Conservation (phyloP, 2,329 filamentous ascomycete genomes). For the Exophiala dermatitidis region DNA sequence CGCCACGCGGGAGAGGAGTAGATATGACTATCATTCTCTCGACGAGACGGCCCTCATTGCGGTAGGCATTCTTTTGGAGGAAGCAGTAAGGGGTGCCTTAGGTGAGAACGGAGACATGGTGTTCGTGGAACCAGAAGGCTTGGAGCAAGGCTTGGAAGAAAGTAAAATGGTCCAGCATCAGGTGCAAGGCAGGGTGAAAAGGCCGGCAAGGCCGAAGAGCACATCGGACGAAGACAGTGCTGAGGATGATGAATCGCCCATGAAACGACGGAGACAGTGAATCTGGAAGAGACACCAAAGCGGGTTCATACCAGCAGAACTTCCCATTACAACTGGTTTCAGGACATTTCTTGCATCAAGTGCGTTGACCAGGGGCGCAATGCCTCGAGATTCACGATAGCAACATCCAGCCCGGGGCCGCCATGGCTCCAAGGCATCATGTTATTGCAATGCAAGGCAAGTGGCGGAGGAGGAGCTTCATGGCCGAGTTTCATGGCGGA, state of each 20-base stretch:
- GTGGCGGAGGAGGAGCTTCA: too few relatives aligned
- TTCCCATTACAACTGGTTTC: too few relatives aligned
- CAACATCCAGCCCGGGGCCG: too few relatives aligned
- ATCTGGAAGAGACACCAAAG: not conserved
- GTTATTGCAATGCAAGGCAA: too few relatives aligned
- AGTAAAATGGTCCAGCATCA: slow-evolving; percentile 20
- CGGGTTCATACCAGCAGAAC: too few relatives aligned
- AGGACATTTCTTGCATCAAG: too few relatives aligned
- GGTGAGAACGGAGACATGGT: slow-evolving; percentile 53
- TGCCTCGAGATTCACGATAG: too few relatives aligned
- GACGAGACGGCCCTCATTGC: slow-evolving; percentile 58
- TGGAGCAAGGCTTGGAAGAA: slow-evolving; percentile 17
- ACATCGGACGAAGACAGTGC: slow-evolving; percentile 11
- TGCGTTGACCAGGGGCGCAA: too few relatives aligned
- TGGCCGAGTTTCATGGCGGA: too few relatives aligned
- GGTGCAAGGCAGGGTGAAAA: slow-evolving; percentile 22
- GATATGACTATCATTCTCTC: slow-evolving; percentile 46
- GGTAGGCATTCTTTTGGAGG: slow-evolving; percentile 55
- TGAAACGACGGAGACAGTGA: slow-evolving; percentile 18
- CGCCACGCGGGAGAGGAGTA: slow-evolving; percentile 31
- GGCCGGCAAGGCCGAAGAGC: not conserved
- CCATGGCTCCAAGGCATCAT: too few relatives aligned
- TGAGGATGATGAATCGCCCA: slow-evolving; percentile 14
- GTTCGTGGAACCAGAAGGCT: slow-evolving; percentile 45
- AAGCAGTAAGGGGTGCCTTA: slow-evolving; percentile 45